These are phyloP conservation scores for Isoetes engelmannii DNA, from an alignment of 83 land plant species.

Conservation along the genomic window DNA sequence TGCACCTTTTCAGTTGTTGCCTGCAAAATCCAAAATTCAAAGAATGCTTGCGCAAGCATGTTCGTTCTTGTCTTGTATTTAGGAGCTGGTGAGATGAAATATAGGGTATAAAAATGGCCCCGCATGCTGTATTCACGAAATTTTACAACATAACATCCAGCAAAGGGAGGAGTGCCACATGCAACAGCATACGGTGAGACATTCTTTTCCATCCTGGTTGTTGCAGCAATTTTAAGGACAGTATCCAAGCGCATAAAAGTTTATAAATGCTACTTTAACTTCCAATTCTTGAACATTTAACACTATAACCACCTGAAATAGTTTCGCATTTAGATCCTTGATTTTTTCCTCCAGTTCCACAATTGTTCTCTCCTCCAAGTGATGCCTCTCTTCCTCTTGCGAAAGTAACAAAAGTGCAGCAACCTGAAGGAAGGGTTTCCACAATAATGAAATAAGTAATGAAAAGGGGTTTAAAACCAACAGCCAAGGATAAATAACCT, in stretches of 20 bases:
- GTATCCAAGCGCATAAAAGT: neutral
- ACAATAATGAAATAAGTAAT: neutral
- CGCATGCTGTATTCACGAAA: neutral
- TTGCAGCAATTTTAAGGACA: neutral
- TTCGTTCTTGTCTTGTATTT: too few relatives aligned
- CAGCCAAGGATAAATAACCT: conserved; percentile 29
- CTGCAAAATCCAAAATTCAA: conserved; percentile 20
- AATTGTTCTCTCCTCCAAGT: conserved; percentile 50
- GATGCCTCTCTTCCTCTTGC: conserved; percentile 77
- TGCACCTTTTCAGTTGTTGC: conserved; percentile 73
- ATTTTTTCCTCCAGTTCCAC: conserved; percentile 52
- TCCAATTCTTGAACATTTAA: neutral
- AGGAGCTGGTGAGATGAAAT: too few relatives aligned
- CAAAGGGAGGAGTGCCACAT: neutral
- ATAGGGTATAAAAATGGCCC: neutral
- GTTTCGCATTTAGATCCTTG: conserved; percentile 56
- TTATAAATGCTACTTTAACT: neutral
- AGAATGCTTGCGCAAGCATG: too few relatives aligned
- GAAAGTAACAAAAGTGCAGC: conserved; percentile 60
- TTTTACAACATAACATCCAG: neutral
- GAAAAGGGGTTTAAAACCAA: neutral
- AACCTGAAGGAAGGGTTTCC: conserved; percentile 38
- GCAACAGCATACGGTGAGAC: neutral
- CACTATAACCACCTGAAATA: conserved; percentile 40
- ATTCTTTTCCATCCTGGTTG: neutral